Evolutionary conservation across 306 rosid species (phyloP).

Genomic region (Erythrophleum fordii): DNA sequence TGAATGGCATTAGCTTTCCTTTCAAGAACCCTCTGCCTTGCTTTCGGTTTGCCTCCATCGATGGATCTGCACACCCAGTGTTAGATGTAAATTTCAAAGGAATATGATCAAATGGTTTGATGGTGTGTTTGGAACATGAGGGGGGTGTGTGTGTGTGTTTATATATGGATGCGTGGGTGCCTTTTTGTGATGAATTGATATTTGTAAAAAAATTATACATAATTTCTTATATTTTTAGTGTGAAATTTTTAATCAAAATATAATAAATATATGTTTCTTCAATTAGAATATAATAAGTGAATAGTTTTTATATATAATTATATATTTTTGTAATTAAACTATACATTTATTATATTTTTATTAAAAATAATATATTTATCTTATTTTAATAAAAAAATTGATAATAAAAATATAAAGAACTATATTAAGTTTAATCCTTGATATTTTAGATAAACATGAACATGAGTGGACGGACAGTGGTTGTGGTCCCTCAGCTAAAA

Average conservation of each 20-base stretch:
- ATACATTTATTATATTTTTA: too few relatives aligned
- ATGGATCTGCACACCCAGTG: not conserved
- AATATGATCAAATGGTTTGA: not conserved
- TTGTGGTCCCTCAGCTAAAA: conserved; percentile 31
- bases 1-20: conserved; percentile 58
- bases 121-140: conserved; percentile 7
- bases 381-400: too few relatives aligned
- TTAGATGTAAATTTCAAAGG: conserved; percentile 3
- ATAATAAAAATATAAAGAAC: too few relatives aligned
- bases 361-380: too few relatives aligned
- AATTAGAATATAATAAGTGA: too few relatives aligned
- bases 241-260: too few relatives aligned
- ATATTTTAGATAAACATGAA: conserved; percentile 26
- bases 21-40: conserved; percentile 51
- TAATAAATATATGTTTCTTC: too few relatives aligned
- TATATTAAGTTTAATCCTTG: too few relatives aligned
- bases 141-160: not conserved
- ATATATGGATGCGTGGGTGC: conserved; percentile 9
- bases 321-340: too few relatives aligned
- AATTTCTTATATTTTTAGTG: too few relatives aligned
- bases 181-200: not conserved
- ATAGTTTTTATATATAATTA: too few relatives aligned
- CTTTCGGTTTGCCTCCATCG: conserved; percentile 56
- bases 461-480: conserved; percentile 31
- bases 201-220: too few relatives aligned